Evolutionary conservation across 23 red algal genomes (phyloP), one percentile per base, ranked within the genome.

Genomic region (Gracilaria gracilis): DNA sequence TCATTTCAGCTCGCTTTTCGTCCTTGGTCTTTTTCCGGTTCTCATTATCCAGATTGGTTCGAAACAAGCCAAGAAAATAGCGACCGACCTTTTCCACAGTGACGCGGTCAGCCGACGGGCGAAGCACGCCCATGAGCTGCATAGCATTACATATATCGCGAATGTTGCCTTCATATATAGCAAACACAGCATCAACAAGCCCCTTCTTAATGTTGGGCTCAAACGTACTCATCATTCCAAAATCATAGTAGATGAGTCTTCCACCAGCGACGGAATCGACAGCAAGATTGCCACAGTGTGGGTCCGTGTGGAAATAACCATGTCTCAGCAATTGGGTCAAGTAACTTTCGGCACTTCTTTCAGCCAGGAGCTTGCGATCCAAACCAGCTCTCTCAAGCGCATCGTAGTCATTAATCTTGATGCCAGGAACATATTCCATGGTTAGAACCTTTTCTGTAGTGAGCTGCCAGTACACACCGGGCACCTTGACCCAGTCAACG

Each of bases 261-360:
- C 93, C 89, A 15, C 95, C 93, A 35, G 75, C 90, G n/a, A 89
- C 84, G 13, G 86, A 42, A 61, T 99, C 97, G 31, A 96, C 89
- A 6, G 87, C 54, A 21, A 99, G 48, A 34, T 99, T 99, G 37
- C 97, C 97, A 23, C 93, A 95, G 61, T 99, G 97, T 35, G 94
- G 94, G 73, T 99, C 97, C 54, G 86, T 91, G 53, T 99, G 97
- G 59, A 99, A 94, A 54, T 96, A 99, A 38, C 97, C 97, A 69
- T 96, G 94, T 6, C 97, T 81, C 86, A 99, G 81, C 34, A 95
- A 59, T 55, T 99, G 97, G 40, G 83, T 93, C 57, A 99, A 82
- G 57, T 93, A 99, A 53, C 86, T 96, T 78, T 95, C 90, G 11
- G 87, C 95, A 57, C 86, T 79, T 28, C 95, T 61, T 28, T 86